Evolutionary conservation across 805 yeast genomes (phyloP), one percentile per base, ranked within the genome.

Genomic region (Ascoidea tarda): DNA sequence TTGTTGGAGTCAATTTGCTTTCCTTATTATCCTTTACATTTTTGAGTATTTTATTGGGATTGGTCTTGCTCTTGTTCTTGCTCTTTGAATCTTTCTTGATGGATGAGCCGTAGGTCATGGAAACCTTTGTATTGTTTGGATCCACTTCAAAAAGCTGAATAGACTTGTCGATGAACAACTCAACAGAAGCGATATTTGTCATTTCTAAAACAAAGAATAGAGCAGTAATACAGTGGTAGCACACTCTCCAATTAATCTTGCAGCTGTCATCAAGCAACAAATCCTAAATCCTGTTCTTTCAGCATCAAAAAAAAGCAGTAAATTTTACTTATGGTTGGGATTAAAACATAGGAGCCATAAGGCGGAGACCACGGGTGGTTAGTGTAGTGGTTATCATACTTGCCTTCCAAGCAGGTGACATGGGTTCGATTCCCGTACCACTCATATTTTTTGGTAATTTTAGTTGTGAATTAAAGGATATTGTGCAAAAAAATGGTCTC

Each of bases 401-500:
- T 80, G 88, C 89, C 89, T 84, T 84, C 90, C 90, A 84, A 84
- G 90, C 88, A 80, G 79, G 83, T 73, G 90, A 79, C 87, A 82
- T 78, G 90, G 89, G 91, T 84, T 84, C 91, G 89, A 84, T 81
- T 84, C 91, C 84, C 57, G 32, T 71, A 69, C 55, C 67, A 65
- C 52, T 62, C 65, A 21, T 59, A 74, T n/a, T 77, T 75, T 62
- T 91, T 2, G 81, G 87, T 46, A 96, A 86, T 79, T 63, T 68
- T 86, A 6, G 66, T 70, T 6, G 64, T 66, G 56, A 61, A 69
- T 55, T 62, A 67, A 60, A 58, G 78, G 50, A 59, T 81, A 31
- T 58, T n/a, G n/a, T n/a, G n/a, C n/a, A 58, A 64, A 61, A 49
- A 60, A 66, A 62, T 80, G 85, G 79, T 80, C 84, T 84, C 84